Evolutionary conservation across 306 rosid species (phyloP), one percentile per base, ranked within the genome.

Genomic region (Amphicarpaea edgeworthii): DNA sequence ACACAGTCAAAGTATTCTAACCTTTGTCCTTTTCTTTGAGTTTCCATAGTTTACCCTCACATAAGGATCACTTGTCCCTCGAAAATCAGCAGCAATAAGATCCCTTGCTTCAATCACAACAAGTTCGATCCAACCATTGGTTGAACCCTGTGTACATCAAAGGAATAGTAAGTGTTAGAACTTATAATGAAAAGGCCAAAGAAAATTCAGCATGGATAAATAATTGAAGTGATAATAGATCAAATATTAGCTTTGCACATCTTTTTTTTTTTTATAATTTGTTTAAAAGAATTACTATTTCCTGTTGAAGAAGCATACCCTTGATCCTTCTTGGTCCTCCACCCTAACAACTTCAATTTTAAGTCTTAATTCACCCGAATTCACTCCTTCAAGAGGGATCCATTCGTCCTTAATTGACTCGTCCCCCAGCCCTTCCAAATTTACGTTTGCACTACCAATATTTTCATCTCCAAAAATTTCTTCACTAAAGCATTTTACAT

Each of bases 21-120:
- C 99, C 99, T 96, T 96, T 23, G 98, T 96, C 73, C 76, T 87
- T 86, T 72, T 90, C 96, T 90, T 96, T 70, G 82, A 53, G 81
- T 70, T 86, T 75, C 99, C 99, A 45, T 92, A 92, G 3, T 90
- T 91, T 38, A 93, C 98, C 82, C 96, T 88, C 76, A 96, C 99
- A 41, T 85, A 96, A 0, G 99, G 99, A 85, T 96, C 99, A 73
- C 99, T 96, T 43, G 99, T 96, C 63, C 99, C 99, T 86, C 99
- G 82, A 66, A 92, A 82, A 86, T 96, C 99, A 7, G 99, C 99
- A 9, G 97, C 99, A 80, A 92, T 28, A 61, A 96, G 96, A 72
- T 96, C 99, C 71, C 78, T 92, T 16, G 87, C 99, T 86, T 90
- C 99, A 54, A 96, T 82, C 75, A 96, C 81, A 79, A 79, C 84